Conservation (phyloP, 441 rosid genomes). For the Erysimum cheiri region DNA sequence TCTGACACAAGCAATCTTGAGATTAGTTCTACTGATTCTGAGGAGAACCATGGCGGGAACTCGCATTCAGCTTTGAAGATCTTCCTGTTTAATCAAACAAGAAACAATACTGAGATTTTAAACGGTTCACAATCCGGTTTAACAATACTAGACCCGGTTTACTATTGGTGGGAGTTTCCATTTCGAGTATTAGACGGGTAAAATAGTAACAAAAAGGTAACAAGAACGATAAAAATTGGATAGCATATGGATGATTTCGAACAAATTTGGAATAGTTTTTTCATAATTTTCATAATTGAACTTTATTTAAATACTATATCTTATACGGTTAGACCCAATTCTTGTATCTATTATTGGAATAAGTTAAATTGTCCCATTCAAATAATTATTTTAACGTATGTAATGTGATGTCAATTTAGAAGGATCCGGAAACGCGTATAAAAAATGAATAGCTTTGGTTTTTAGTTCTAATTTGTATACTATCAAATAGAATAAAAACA, state of each 20-base stretch:
- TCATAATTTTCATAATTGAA: not conserved
- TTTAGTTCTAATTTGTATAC: not conserved
- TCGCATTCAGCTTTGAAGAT: slow-evolving; percentile 76
- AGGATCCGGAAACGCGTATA: not conserved
- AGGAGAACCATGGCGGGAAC: slow-evolving; percentile 76
- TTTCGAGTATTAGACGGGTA: too few species aligned
- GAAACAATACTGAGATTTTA: not conserved
- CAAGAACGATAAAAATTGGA: not conserved
- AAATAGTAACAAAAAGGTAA: too few species aligned
- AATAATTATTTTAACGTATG: not conserved
- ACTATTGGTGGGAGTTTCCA: too few species aligned
- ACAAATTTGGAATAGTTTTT: not conserved
- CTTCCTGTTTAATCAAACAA: slow-evolving; percentile 45
- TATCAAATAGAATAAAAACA: not conserved
- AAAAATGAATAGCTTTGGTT: not conserved
- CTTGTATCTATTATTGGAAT: not conserved
- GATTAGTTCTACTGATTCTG: slow-evolving; percentile 58
- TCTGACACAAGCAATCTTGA: slow-evolving; percentile 65
- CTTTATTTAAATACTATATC: not conserved
- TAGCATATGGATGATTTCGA: not conserved
- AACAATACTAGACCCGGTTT: not conserved
- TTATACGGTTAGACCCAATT: not conserved
- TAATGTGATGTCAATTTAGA: not conserved
- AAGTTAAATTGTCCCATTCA: not conserved
- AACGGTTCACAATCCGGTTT: not conserved